phyloP scores from a whole-genome alignment of 176 grass and related monocot genomes.

The Phyllostachys edulis region DNA sequence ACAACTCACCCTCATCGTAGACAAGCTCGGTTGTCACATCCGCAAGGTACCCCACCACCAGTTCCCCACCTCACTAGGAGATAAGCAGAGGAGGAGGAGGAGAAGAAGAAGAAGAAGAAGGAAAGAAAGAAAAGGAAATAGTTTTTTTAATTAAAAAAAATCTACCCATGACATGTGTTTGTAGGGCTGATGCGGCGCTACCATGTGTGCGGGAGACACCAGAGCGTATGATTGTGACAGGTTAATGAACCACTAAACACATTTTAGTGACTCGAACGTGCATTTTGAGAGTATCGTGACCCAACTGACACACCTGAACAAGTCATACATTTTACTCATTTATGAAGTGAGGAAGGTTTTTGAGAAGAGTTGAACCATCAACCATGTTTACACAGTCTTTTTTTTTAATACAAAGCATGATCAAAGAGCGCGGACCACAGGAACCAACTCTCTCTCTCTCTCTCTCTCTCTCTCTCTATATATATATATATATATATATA shows the following conservation, averaged over 20 bases:
- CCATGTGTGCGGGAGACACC: not conserved
- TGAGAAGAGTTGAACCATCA: not conserved
- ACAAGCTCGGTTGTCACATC: no score
- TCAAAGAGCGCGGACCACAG: not conserved
- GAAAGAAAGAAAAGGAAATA: no score
- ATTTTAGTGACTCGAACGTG: not conserved
- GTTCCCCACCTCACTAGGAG: no score
- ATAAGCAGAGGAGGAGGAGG: no score
- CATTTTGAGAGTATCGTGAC: no score
- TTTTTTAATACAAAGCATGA: not conserved
- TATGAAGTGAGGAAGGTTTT: not conserved
- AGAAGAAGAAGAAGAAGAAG: not conserved
- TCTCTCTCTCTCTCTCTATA: no score
- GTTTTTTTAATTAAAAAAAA: not conserved
- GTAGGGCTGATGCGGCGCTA: not conserved
- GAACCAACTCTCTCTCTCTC: no score
- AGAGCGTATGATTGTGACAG: not conserved
- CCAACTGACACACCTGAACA: not conserved
- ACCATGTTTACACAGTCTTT: not conserved
- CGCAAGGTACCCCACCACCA: no score
- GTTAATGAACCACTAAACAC: not conserved
- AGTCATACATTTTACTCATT: not conserved
- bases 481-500: no score
- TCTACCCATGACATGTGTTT: not conserved
- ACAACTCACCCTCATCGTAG: no score